These are phyloP conservation scores for Globisporangium cederbergense DNA, from an alignment of 352 stramenopile species.

Conservation along the genomic window DNA sequence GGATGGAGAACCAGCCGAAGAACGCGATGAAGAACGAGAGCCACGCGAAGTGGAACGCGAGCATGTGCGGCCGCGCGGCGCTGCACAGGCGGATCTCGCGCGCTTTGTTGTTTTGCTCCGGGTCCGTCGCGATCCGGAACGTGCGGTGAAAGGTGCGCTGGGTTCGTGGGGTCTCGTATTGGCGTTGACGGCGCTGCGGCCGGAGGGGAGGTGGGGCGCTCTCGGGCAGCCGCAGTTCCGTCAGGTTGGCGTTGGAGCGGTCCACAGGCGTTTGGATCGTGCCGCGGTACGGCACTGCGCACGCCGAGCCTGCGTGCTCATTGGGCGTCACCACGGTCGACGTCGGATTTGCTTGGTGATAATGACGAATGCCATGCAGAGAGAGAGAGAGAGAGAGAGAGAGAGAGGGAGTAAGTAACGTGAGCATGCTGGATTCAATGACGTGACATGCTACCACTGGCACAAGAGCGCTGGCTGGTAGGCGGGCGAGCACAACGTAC, in stretches of 20 bases:
- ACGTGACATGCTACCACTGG: background rate
- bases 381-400: background rate
- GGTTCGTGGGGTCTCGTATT: background rate
- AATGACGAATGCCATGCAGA: background rate
- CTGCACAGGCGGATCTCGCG: slow-evolving; percentile 61
- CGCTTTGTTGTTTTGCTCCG: slow-evolving; percentile 30
- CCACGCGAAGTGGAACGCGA: slow-evolving; percentile 92
- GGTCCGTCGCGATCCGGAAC: slow-evolving; percentile 20
- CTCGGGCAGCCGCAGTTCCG: slow-evolving; percentile 1
- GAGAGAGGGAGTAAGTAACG: background rate
- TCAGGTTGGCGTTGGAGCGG: background rate
- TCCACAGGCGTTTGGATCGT: slow-evolving; percentile 10
- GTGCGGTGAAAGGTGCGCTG: background rate
- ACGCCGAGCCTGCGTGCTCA: background rate
- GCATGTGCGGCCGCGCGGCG: slow-evolving; percentile 88
- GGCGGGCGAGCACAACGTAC: background rate
- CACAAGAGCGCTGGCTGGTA: no score
- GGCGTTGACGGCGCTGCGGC: background rate
- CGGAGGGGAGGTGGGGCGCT: background rate
- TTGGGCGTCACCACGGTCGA: slow-evolving; percentile 3
- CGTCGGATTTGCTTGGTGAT: background rate
- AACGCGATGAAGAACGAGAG: slow-evolving; percentile 94
- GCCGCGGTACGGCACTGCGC: slow-evolving; percentile 1
- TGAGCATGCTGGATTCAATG: background rate
- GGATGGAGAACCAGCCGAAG: slow-evolving; percentile 94